These are phyloP conservation scores for Alternaria ventricosa DNA, from an alignment of 2,329 filamentous ascomycete species.

Conservation along the genomic window DNA sequence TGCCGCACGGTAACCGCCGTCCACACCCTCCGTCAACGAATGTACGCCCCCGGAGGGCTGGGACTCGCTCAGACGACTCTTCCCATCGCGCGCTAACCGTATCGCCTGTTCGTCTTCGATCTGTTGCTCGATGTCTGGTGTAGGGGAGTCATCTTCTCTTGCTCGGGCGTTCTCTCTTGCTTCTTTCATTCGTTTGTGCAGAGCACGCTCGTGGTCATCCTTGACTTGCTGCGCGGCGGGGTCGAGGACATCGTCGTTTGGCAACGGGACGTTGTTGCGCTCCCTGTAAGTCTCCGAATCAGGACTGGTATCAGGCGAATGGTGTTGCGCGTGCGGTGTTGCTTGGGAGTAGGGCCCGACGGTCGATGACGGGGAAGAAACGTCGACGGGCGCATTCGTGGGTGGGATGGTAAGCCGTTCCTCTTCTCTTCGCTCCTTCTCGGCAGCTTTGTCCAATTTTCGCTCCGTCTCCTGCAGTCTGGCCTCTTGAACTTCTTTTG, in stretches of 20 bases:
- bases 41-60: slow-evolving; percentile 10
- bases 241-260: slow-evolving; percentile 41
- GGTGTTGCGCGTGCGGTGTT: slow-evolving; percentile 72
- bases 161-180: slow-evolving; percentile 49
- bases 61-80: slow-evolving; percentile 32
- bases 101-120: slow-evolving; percentile 61
- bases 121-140: slow-evolving; percentile 65
- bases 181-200: slow-evolving; percentile 58
- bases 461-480: slow-evolving; percentile 51
- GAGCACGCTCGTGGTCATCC: slow-evolving; percentile 60
- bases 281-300: slow-evolving; percentile 64
- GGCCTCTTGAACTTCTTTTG: slow-evolving; percentile 59
- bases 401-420: slow-evolving; percentile 39
- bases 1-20: slow-evolving; percentile 22
- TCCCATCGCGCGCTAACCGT: slow-evolving; percentile 43
- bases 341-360: slow-evolving; percentile 72
- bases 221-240: slow-evolving; percentile 54
- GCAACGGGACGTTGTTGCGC: slow-evolving; percentile 31
- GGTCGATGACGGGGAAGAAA: slow-evolving; percentile 68
- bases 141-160: slow-evolving; percentile 54
- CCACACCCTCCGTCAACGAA: slow-evolving; percentile 34
- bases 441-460: slow-evolving; percentile 45
- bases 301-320: slow-evolving; percentile 76
- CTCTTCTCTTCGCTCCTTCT: slow-evolving; percentile 50
- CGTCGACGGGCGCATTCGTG: slow-evolving; percentile 35